A percentile compares a stretch with the other conserved stretches of the same genome.
Evolutionary conservation across 2,329 filamentous ascomycete species (phyloP).

Genomic region (Colletotrichum godetiae): DNA sequence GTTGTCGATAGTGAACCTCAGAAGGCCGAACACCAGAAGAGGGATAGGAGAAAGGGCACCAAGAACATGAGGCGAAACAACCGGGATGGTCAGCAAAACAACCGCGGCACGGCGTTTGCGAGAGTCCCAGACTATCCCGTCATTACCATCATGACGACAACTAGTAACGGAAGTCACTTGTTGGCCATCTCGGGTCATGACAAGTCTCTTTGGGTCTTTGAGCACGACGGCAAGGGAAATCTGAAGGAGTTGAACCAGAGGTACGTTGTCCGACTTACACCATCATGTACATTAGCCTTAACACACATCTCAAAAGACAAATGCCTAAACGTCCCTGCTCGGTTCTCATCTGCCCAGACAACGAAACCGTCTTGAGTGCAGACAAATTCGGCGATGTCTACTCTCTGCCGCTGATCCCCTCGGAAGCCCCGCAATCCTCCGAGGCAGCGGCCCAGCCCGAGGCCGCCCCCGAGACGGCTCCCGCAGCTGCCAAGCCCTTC

Average conservation of each 20-base stretch:
- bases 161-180: constrained; percentile 74
- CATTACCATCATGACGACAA: constrained; percentile 75
- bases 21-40: constrained; percentile 41
- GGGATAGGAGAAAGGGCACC: constrained; percentile 38
- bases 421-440: constrained; percentile 32
- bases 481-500: constrained; percentile 46
- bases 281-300: constrained; percentile 41
- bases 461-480: constrained; percentile 8
- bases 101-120: constrained; percentile 41
- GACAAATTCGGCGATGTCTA: constrained; percentile 99
- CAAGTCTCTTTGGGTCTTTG: constrained; percentile 88
- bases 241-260: constrained; percentile 78
- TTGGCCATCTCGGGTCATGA: constrained; percentile 89
- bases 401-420: constrained; percentile 76
- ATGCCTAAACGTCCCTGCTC: constrained; percentile 94
- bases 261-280: constrained; percentile 54
- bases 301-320: constrained; percentile 58
- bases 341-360: constrained; percentile 76
- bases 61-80: constrained; percentile 40
- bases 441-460: constrained; percentile 38
- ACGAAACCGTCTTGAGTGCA: constrained; percentile 79
- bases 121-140: constrained; percentile 67
- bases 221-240: constrained; percentile 69
- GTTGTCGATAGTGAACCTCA: constrained; percentile 38
- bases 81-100: constrained; percentile 46